Conservation (phyloP, 139 green algal species). For the Edaphochlamys debaryana region DNA sequence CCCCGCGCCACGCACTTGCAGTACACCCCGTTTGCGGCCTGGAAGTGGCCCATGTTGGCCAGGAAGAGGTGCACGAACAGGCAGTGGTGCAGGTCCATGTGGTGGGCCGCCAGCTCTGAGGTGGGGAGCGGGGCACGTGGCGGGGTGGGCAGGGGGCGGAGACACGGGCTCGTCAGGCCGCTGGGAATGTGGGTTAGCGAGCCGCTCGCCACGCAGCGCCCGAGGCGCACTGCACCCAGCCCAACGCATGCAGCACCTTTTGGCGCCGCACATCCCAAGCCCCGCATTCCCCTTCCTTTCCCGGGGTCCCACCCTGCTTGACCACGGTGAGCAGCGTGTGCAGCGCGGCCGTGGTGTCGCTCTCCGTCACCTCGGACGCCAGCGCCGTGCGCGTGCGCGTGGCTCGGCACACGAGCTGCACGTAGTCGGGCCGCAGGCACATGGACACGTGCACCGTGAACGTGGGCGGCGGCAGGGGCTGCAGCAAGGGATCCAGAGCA, state of each 20-base stretch:
- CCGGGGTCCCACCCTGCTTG: constrained; percentile 33
- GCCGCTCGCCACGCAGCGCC: no score
- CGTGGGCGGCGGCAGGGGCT: background rate
- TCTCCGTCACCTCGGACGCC: constrained; percentile 34
- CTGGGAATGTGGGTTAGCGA: background rate
- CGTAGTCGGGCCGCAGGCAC: constrained; percentile 26
- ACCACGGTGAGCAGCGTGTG: constrained; percentile 13
- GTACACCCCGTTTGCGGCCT: constrained; percentile 87
- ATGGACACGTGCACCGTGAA: constrained; percentile 29
- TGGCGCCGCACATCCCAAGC: no score
- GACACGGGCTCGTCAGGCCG: background rate
- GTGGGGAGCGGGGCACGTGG: no score
- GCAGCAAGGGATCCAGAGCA: background rate
- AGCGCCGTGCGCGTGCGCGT: constrained; percentile 3
- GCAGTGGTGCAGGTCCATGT: constrained; percentile 56
- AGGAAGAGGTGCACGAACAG: constrained; percentile 93
- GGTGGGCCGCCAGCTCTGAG: constrained; percentile 23
- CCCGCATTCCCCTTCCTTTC: no score
- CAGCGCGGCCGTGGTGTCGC: constrained; percentile 42
- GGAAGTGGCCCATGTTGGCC: constrained; percentile 91
- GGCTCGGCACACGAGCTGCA: constrained; percentile 44
- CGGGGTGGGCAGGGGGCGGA: background rate
- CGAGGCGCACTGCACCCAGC: no score
- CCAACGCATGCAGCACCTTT: no score
- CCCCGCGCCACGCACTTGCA: constrained; percentile 45